These are phyloP conservation scores for Suillus subalutaceus DNA, from an alignment of 768 basidiomycete genomes.

Conservation along the genomic window DNA sequence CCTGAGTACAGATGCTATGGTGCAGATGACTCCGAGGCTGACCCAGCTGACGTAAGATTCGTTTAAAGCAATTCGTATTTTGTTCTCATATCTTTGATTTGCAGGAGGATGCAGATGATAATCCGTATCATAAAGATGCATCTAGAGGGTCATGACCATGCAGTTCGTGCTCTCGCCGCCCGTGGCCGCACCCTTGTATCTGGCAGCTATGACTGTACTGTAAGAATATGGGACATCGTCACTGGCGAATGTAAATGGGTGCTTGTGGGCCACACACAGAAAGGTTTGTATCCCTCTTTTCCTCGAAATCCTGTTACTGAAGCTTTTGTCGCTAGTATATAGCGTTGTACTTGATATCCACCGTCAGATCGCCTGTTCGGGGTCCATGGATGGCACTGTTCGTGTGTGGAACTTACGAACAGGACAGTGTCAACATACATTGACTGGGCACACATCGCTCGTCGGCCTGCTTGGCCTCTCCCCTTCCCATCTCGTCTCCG, in stretches of 20 bases:
- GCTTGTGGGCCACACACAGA: conserved; percentile 86
- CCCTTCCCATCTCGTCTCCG: conserved; percentile 89
- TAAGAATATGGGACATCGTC: conserved; percentile 94
- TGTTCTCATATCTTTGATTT: conserved; percentile 16
- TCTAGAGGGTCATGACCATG: conserved; percentile 88
- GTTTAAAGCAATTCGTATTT: background rate
- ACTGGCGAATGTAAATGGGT: conserved; percentile 81
- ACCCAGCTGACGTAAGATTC: conserved; percentile 50
- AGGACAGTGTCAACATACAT: conserved; percentile 76
- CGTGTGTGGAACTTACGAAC: conserved; percentile 90
- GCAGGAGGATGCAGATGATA: conserved; percentile 69
- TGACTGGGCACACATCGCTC: conserved; percentile 92
- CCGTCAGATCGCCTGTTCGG: conserved; percentile 91
- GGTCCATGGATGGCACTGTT: conserved; percentile 98
- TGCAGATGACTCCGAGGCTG: conserved; percentile 60
- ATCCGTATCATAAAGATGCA: conserved; percentile 89
- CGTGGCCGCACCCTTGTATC: conserved; percentile 89
- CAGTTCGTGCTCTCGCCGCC: conserved; percentile 90
- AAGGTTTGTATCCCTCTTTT: conserved; percentile 56
- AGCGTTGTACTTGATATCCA: conserved; percentile 88
- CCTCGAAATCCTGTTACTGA: conserved; percentile 10
- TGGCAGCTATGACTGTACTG: conserved; percentile 94
- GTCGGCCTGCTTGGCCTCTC: conserved; percentile 93
- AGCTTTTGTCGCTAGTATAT: conserved; percentile 65
- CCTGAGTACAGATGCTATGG: conserved; percentile 74